Conservation (phyloP, 1,284 basidiomycete species). For the Marasmius oreades region DNA sequence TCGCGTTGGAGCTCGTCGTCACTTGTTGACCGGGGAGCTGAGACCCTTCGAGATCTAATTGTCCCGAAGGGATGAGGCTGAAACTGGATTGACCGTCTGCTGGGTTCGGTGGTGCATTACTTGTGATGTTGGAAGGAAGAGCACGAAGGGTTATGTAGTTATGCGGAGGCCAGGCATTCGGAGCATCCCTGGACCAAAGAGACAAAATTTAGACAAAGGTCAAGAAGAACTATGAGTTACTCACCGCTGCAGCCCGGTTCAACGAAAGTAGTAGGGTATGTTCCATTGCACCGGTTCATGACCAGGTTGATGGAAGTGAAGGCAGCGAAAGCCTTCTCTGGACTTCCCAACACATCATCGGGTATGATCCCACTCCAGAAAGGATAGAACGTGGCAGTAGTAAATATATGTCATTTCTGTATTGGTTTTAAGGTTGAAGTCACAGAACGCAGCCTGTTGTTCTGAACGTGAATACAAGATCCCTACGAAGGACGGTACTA, state of each 20-base stretch:
- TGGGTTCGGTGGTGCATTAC: slow-evolving; percentile 45
- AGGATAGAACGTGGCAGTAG: slow-evolving; percentile 78
- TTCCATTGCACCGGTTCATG: slow-evolving; percentile 82
- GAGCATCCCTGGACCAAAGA: slow-evolving; percentile 54
- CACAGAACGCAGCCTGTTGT: slow-evolving; percentile 73
- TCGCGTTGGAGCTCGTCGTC: slow-evolving; percentile 47
- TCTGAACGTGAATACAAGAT: no score
- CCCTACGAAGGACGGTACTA: no score
- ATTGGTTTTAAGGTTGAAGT: slow-evolving; percentile 74
- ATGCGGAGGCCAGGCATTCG: slow-evolving; percentile 85
- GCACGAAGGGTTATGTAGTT: slow-evolving; percentile 80
- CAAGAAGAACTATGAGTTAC: no score
- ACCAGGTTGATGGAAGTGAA: slow-evolving; percentile 77
- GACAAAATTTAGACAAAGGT: no score
- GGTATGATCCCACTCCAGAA: slow-evolving; percentile 87
- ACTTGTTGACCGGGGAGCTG: slow-evolving; percentile 68
- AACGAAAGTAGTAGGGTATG: slow-evolving; percentile 71
- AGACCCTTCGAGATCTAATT: slow-evolving; percentile 66
- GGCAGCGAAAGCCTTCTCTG: slow-evolving; percentile 63
- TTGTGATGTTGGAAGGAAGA: slow-evolving; percentile 67
- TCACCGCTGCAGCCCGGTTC: slow-evolving; percentile 82
- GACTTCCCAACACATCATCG: slow-evolving; percentile 55
- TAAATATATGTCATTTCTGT: slow-evolving; percentile 64
- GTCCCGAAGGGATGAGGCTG: slow-evolving; percentile 66
- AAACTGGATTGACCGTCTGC: slow-evolving; percentile 58